Evolutionary conservation across 306 rosid genomes (phyloP).

Genomic region (Quercus ilex): DNA sequence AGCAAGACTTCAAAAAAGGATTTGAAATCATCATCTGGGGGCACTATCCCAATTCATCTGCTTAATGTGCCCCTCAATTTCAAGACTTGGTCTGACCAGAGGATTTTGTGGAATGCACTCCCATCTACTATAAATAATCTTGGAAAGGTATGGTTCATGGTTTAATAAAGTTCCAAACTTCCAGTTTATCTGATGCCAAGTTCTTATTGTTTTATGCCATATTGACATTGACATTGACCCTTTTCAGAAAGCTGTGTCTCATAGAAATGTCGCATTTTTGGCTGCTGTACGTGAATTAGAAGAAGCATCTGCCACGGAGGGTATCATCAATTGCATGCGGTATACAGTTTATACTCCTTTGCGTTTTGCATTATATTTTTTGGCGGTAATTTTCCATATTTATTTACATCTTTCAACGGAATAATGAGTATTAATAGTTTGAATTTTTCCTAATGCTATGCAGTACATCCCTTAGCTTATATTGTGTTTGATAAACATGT

Average conservation of each 20-base stretch:
- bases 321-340: conserved; percentile 65
- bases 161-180: not conserved
- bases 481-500: not conserved
- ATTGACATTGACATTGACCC: not conserved
- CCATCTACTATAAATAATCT: conserved; percentile 39
- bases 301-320: conserved; percentile 64
- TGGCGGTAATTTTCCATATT: not conserved
- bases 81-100: conserved; percentile 31
- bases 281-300: conserved; percentile 55
- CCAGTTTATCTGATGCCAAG: not conserved
- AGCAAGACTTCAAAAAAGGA: conserved; percentile 26
- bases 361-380: not conserved
- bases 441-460: not conserved
- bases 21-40: conserved; percentile 13
- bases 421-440: not conserved
- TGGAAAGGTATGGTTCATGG: conserved; percentile 52
- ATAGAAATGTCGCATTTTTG: conserved; percentile 41
- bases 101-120: conserved; percentile 47
- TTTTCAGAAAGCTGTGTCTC: conserved; percentile 52
- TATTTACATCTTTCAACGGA: not conserved
- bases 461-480: not conserved
- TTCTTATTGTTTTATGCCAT: not conserved
- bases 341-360: conserved; percentile 9
- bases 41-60: conserved; percentile 20
- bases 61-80: conserved; percentile 49